A percentile compares a stretch with the other conserved stretches of the same genome.
Conservation (phyloP, 1,284 basidiomycete genomes). For the Waitea zeae region DNA sequence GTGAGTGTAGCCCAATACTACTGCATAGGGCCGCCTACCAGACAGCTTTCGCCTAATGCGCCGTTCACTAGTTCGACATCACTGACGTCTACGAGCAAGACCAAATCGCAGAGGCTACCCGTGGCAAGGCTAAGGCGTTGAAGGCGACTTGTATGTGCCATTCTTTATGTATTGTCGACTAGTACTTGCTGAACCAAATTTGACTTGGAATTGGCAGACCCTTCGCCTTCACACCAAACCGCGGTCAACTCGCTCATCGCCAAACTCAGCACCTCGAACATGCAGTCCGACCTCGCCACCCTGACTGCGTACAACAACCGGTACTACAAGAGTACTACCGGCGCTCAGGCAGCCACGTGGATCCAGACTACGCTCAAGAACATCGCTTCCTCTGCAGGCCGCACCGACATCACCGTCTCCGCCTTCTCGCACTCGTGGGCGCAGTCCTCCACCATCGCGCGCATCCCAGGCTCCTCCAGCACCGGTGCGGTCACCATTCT, state of each 20-base stretch:
- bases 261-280: slow-evolving; percentile 10
- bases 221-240: slow-evolving; percentile 9
- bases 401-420: neutral
- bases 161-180: neutral
- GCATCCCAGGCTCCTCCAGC: neutral
- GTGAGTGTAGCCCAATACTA: slow-evolving; percentile 18
- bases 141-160: neutral
- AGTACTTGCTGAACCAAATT: neutral
- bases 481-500: neutral
- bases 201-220: neutral
- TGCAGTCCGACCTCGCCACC: slow-evolving; percentile 11
- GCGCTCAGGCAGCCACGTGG: slow-evolving; percentile 11
- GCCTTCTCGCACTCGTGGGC: neutral
- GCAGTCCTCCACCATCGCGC: neutral
- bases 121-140: neutral
- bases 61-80: too few species aligned
- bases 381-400: neutral
- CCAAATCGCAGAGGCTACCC: too few species aligned
- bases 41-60: too few species aligned
- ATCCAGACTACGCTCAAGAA: slow-evolving; percentile 6
- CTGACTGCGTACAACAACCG: slow-evolving; percentile 27
- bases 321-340: slow-evolving; percentile 34
- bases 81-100: too few species aligned
- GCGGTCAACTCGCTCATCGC: slow-evolving; percentile 11
- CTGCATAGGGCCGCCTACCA: too few species aligned